Evolutionary conservation across 2,329 filamentous ascomycete species (phyloP), one percentile per base, ranked within the genome.

Genomic region (Colletotrichum horii): DNA sequence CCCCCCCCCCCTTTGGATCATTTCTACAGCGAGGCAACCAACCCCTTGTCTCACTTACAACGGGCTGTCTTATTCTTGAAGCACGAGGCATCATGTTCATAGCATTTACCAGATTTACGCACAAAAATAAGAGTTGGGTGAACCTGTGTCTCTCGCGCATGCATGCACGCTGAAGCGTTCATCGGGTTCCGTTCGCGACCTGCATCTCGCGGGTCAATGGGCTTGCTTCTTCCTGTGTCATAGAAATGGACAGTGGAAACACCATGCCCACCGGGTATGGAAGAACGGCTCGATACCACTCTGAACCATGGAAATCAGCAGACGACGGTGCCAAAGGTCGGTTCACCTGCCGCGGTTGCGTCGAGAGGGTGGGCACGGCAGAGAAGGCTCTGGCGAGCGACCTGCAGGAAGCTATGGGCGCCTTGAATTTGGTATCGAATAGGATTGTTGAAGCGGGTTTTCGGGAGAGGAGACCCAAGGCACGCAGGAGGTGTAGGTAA

Each of bases 391-490:
- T 61, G 32, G 58, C 66, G 22, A 65, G 32, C 62, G 52, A 62
- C 72, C 19, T 68, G 70, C 64, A 75, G 64, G 22, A 36, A 43
- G 16, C 55, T 43, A 56, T 48, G 9, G 19, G 34, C 67, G 26
- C n/a, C 15, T 24, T 3, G 55, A 30, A 32, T 73, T 28, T 68
- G 73, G 73, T 75, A 67, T 68, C 73, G 56, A 75, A 75, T 75
- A 48, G 56, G n/a, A 73, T 24, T 32, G 26, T n/a, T n/a, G 32
- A n/a, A n/a, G n/a, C n/a, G n/a, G n/a, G 38, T 55, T 22, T 32
- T 74, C 67, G 61, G 61, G 60, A 62, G 66, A 74, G 48, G 28
- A 34, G 52, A n/a, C 36, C n/a, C 55, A 66, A 55, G 60, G 28
- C 8, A 34, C 28, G 19, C 62, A 66, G 26, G 30, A 16, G n/a